phyloP scores from a whole-genome alignment of 257 asterid species.

The Leptodermis oblonga region DNA sequence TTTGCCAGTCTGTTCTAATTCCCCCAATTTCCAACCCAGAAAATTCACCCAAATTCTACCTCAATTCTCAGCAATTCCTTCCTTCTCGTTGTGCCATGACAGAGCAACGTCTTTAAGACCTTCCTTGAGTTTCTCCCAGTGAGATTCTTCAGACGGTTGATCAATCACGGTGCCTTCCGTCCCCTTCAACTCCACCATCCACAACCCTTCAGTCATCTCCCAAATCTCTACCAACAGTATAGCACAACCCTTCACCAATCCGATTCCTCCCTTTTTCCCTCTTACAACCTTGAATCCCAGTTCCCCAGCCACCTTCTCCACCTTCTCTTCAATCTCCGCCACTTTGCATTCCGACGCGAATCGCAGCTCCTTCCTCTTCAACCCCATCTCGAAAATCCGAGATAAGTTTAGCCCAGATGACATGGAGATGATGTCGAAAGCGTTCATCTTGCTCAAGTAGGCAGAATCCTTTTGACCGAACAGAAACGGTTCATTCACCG shows the following conservation, averaged over 20 bases:
- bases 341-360: slow-evolving; percentile 43
- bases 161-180: slow-evolving; percentile 40
- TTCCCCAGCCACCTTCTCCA: slow-evolving; percentile 43
- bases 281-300: slow-evolving; percentile 50
- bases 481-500: slow-evolving; percentile 4
- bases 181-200: slow-evolving; percentile 69
- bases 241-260: slow-evolving; percentile 52
- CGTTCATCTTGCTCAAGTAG: slow-evolving; percentile 40
- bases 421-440: slow-evolving; percentile 77
- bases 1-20: too few relatives aligned
- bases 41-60: not conserved
- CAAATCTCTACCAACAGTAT: slow-evolving; percentile 42
- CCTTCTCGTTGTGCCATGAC: slow-evolving; percentile 38
- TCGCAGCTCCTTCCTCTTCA: slow-evolving; percentile 53
- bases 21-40: too few relatives aligned
- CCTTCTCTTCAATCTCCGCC: slow-evolving; percentile 53
- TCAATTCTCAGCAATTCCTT: slow-evolving; percentile 24
- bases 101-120: slow-evolving; percentile 50
- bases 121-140: slow-evolving; percentile 60
- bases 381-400: slow-evolving; percentile 50
- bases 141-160: slow-evolving; percentile 40
- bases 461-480: slow-evolving; percentile 26
- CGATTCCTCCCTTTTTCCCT: slow-evolving; percentile 53
- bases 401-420: slow-evolving; percentile 75
- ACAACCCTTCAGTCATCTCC: slow-evolving; percentile 47